Percentiles rank a stretch among this genome's conserved stretches.
These are phyloP conservation scores for Lippia alba DNA, from an alignment of 305 asterid genomes.

Conservation along the genomic window DNA sequence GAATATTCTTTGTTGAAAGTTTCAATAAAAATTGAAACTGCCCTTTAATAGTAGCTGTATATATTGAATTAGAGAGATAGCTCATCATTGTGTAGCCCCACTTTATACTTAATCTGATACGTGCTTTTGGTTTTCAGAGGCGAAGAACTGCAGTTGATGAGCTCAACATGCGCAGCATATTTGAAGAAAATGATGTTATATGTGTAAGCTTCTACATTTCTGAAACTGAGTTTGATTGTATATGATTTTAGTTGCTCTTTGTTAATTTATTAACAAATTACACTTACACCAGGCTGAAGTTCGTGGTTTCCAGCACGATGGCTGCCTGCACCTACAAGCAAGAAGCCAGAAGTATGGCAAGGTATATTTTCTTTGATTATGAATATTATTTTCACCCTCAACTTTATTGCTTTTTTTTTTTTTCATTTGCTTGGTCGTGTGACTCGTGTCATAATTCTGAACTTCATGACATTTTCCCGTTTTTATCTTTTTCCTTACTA, in stretches of 20 bases:
- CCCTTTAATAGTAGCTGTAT: too few relatives aligned
- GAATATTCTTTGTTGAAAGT: neutral
- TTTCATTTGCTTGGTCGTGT: neutral
- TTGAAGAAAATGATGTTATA: conserved; percentile 88
- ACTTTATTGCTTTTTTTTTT: too few relatives aligned
- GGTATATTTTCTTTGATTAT: conserved; percentile 40
- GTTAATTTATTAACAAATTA: conserved; percentile 11
- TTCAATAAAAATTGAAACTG: neutral
- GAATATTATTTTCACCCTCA: too few relatives aligned
- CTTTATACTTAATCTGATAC: neutral
- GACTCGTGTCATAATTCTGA: neutral
- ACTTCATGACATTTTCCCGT: neutral
- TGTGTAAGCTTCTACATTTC: conserved; percentile 64
- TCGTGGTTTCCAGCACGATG: conserved; percentile 92
- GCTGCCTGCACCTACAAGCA: conserved; percentile 87
- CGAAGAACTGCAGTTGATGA: conserved; percentile 94
- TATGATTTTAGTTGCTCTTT: conserved; percentile 8
- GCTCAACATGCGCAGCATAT: conserved; percentile 92
- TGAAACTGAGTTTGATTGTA: conserved; percentile 1
- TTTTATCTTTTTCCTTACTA: neutral
- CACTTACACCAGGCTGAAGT: conserved; percentile 78
- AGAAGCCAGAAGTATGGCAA: conserved; percentile 97
- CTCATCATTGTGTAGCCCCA: neutral
- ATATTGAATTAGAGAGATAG: neutral
- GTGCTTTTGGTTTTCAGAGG: conserved; percentile 60